Evolutionary conservation across 2,329 filamentous ascomycete genomes (phyloP).

Genomic region (Ophiosphaerella narmari): DNA sequence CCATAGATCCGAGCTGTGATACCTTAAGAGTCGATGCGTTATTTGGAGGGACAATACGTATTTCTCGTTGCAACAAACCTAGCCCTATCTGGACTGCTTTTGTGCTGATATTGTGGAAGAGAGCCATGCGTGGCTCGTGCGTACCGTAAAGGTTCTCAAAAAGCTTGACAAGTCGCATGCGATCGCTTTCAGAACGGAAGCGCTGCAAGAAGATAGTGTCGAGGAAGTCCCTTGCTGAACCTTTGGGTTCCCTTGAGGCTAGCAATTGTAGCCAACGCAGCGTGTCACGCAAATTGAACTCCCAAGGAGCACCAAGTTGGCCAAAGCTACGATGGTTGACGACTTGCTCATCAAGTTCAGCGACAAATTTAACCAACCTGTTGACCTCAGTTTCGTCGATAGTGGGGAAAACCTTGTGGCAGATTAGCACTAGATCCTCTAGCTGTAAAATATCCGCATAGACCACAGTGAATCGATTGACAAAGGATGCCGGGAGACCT

Average conservation of each 20-base stretch:
- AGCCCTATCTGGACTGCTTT: slow-evolving; percentile 78
- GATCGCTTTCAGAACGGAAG: slow-evolving; percentile 76
- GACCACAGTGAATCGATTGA: slow-evolving; percentile 97
- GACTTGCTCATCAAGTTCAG: slow-evolving; percentile 74
- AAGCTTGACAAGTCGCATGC: slow-evolving; percentile 65
- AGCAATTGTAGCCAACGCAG: slow-evolving; percentile 83
- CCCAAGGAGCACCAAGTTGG: slow-evolving; percentile 77
- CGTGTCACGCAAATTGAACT: slow-evolving; percentile 91
- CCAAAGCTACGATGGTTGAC: slow-evolving; percentile 61
- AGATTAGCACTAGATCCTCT: slow-evolving; percentile 82
- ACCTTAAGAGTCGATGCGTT: slow-evolving; percentile 33
- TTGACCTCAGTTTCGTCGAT: slow-evolving; percentile 64
- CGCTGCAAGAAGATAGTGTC: slow-evolving; percentile 84
- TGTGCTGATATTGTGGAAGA: slow-evolving; percentile 72
- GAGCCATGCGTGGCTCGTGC: slow-evolving; percentile 45
- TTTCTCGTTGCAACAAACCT: slow-evolving; percentile 69
- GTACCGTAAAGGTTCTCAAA: slow-evolving; percentile 68
- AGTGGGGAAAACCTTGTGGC: slow-evolving; percentile 72
- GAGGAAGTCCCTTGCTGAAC: slow-evolving; percentile 72
- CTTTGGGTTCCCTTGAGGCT: slow-evolving; percentile 61
- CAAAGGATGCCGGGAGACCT: slow-evolving; percentile 91
- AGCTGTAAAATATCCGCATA: slow-evolving; percentile 89
- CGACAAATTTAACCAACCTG: slow-evolving; percentile 79
- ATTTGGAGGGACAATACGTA: slow-evolving; percentile 31
- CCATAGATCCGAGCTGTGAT: slow-evolving; percentile 71